Evolutionary conservation across 2,329 filamentous ascomycete species (phyloP).

Genomic region (Bipolaris victoriae): DNA sequence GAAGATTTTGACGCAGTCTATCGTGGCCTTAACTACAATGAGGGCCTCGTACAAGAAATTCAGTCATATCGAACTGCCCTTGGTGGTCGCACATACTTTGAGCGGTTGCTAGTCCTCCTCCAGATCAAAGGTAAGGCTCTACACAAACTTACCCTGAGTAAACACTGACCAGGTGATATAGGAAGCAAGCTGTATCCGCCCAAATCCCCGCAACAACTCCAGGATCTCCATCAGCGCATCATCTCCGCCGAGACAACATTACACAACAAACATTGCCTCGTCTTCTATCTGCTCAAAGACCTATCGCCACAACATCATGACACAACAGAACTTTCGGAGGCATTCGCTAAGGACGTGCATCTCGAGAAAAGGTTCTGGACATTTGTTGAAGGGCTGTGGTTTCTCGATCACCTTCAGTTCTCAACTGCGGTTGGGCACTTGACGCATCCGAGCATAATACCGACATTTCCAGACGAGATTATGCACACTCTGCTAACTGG

Average conservation of each 20-base stretch:
- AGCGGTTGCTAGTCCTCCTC: conserved; percentile 73
- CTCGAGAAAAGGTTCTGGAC: conserved; percentile 78
- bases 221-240: conserved; percentile 73
- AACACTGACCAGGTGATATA: conserved; percentile 30
- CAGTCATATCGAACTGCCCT: conserved; percentile 70
- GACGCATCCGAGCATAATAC: conserved; percentile 77
- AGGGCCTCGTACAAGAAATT: conserved; percentile 61
- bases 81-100: conserved; percentile 77
- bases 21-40: conserved; percentile 39
- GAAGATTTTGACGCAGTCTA: conserved; percentile 74
- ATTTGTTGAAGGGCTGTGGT: conserved; percentile 83
- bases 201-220: conserved; percentile 69
- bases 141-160: not conserved
- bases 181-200: conserved; percentile 75
- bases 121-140: conserved; percentile 69
- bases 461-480: conserved; percentile 85
- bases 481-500: conserved; percentile 68
- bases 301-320: conserved; percentile 60
- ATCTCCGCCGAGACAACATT: conserved; percentile 67
- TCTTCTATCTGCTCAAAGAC: conserved; percentile 85
- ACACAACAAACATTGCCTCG: conserved; percentile 80
- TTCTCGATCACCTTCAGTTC: conserved; percentile 75
- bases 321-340: conserved; percentile 59
- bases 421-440: conserved; percentile 72
- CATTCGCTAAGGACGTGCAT: conserved; percentile 67